Evolutionary conservation across 352 stramenopile species (phyloP).

Genomic region (Aphanomyces cochlioides): DNA sequence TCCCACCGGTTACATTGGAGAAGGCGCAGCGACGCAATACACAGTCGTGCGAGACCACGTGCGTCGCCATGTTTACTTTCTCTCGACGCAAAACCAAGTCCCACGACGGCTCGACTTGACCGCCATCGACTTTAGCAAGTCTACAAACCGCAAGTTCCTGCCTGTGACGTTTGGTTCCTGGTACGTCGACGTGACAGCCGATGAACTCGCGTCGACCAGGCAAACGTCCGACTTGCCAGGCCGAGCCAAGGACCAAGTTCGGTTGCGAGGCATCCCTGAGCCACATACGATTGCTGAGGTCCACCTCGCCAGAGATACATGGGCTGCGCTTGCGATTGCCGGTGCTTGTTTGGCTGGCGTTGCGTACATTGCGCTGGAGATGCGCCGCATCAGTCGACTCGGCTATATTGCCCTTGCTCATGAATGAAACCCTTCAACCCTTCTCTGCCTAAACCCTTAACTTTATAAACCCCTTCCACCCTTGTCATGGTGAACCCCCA

Average conservation of each 20-base stretch:
- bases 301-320: not conserved
- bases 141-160: conserved; percentile 43
- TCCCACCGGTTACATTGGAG: conserved; percentile 32
- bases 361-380: not conserved
- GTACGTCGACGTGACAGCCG: conserved; percentile 55
- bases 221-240: conserved; percentile 46
- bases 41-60: conserved; percentile 62
- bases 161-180: conserved; percentile 65
- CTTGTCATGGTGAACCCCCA: no score
- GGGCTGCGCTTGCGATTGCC: not conserved
- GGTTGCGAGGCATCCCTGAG: conserved; percentile 5
- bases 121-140: conserved; percentile 49
- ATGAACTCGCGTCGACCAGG: conserved; percentile 37
- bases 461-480: no score
- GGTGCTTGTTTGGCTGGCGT: not conserved
- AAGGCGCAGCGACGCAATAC: conserved; percentile 57
- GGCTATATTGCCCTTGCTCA: not conserved
- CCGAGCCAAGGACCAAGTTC: conserved; percentile 37
- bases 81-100: conserved; percentile 63
- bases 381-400: not conserved
- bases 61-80: conserved; percentile 58
- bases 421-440: no score
- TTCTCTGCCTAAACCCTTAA: no score
- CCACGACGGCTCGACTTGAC: conserved; percentile 55
- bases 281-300: not conserved